These are phyloP conservation scores for Trichoderma sp. DNA, from an alignment of 2,329 filamentous ascomycete genomes.

Conservation along the genomic window DNA sequence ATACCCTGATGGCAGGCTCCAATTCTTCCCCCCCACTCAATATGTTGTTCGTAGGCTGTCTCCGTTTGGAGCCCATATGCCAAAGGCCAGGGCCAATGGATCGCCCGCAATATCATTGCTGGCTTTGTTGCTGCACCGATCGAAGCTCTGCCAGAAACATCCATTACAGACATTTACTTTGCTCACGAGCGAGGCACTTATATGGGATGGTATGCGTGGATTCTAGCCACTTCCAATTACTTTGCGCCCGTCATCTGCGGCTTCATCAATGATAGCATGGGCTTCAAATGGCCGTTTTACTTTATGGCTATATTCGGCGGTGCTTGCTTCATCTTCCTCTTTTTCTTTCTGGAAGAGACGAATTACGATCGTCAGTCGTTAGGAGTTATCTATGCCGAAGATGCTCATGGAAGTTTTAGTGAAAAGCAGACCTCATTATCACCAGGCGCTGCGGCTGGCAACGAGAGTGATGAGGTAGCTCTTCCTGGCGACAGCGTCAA, in stretches of 20 bases:
- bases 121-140: conserved; percentile 46
- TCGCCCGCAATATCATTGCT: conserved; percentile 43
- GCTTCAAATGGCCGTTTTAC: conserved; percentile 44
- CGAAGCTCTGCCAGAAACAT: conserved; percentile 45
- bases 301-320: conserved; percentile 40
- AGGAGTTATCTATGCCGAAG: conserved; percentile 1
- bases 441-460: background rate
- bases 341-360: conserved; percentile 60
- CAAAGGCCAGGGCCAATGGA: conserved; percentile 41
- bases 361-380: conserved; percentile 42
- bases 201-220: conserved; percentile 41
- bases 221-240: conserved; percentile 38
- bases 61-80: conserved; percentile 34
- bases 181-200: conserved; percentile 44
- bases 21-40: background rate
- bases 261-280: conserved; percentile 42
- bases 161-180: conserved; percentile 41
- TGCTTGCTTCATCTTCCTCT: conserved; percentile 38
- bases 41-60: conserved; percentile 12
- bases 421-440: conserved; percentile 9
- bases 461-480: background rate
- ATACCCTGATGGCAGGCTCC: background rate
- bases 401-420: background rate
- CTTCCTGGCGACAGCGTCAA: background rate
- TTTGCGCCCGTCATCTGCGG: conserved; percentile 44